These are phyloP conservation scores for Didymella glomerata DNA, from an alignment of 2,329 filamentous ascomycete genomes.

Conservation along the genomic window DNA sequence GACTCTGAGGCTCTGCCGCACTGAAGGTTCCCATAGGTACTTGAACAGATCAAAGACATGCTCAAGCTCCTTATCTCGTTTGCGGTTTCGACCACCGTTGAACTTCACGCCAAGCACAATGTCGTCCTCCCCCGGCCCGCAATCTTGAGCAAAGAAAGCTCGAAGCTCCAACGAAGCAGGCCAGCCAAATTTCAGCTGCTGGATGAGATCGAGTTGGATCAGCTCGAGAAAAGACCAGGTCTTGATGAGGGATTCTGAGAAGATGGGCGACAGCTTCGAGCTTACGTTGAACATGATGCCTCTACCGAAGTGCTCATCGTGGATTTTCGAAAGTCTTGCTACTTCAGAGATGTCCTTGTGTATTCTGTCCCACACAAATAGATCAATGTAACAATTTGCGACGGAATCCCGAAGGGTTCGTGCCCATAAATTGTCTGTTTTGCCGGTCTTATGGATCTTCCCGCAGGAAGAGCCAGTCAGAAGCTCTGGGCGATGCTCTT, in stretches of 20 bases:
- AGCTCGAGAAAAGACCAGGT: background rate
- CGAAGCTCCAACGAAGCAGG: background rate
- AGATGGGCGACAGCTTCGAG: background rate
- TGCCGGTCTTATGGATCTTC: background rate
- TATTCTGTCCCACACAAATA: background rate
- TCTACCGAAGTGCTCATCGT: background rate
- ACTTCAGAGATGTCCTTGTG: background rate
- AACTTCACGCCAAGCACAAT: background rate
- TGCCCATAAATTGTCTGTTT: background rate
- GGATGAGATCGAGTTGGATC: background rate
- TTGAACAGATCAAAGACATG: background rate
- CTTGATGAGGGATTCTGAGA: background rate
- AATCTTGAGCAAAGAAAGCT: background rate
- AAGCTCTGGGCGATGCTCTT: constrained; percentile 55
- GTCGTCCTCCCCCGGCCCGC: background rate
- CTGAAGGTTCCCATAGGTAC: constrained; percentile 44
- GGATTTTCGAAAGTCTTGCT: background rate
- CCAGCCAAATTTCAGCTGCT: background rate
- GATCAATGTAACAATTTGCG: background rate
- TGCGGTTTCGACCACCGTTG: constrained; percentile 32
- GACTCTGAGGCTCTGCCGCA: constrained; percentile 59
- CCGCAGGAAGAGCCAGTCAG: background rate
- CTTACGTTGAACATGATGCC: background rate
- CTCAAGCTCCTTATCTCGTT: constrained; percentile 1
- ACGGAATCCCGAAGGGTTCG: background rate